Evolutionary conservation across 192 early-diverging fungal species (phyloP), one percentile per base, ranked within the genome.

Genomic region (Thamnidium elegans): DNA sequence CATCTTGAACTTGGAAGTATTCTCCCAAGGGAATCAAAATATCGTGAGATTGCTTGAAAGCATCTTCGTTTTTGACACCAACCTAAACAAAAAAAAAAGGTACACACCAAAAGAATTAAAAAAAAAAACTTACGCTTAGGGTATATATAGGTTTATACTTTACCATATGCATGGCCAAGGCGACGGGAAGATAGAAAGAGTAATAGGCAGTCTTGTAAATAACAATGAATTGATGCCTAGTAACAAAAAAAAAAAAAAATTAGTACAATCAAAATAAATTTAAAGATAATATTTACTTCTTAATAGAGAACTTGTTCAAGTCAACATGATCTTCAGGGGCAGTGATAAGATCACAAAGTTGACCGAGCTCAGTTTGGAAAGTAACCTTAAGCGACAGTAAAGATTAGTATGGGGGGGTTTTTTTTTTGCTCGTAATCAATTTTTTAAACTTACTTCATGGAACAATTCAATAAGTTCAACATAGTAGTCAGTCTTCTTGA

Each of bases 1-100:
- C 97, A 74, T 99, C 97, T 73, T 99, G 97, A 58, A 95, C 82
- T 81, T 99, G 97, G 87, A 99, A 99, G 76, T 99, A 99, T 78
- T 95, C 92, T 39, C 97, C 97, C 32, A 99, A 78, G 8, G 97
- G 96, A 50, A 99, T 81, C 46, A 99, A 82, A 32, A 99, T 91
- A 45, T 79, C 81, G 71, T 87, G 79, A 21, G 96, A 93, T 60
- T 93, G 85, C 78, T 88, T 75, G 85, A 84, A 96, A 20, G 91
- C 89, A 21, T 69, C 68, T 67, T 88, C 89, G n/a, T 86, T 81
- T 55, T 87, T 88, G 47, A 94, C 81, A 50, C 92, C 93, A 56
- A 89, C 88, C 81, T 83, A 63, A 19, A 26, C 26, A 26, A 3
- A 26, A 26, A 26, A n/a, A 26, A 26, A 42, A 23, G 6, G 21